Conservation (phyloP, 169 alveolate genomes). For the Plasmodium chabaudi region DNA sequence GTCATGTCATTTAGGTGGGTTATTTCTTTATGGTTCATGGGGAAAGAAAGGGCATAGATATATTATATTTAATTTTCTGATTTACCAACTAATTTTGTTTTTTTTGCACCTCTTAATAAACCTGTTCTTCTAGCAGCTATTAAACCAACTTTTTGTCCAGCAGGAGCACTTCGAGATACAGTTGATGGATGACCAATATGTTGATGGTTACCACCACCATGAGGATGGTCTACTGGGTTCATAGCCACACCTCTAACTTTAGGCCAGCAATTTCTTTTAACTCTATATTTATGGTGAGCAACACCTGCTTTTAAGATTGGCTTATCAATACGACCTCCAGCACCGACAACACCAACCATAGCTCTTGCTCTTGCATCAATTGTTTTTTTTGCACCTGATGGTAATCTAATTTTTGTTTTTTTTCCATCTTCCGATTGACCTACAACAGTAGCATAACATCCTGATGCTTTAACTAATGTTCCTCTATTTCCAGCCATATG, state of each 20-base stretch:
- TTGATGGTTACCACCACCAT: conserved; percentile 99
- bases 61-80: conserved; percentile 33
- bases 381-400: conserved; percentile 98
- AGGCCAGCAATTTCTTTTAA: conserved; percentile 99
- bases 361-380: conserved; percentile 95
- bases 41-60: background rate
- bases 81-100: conserved; percentile 84
- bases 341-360: conserved; percentile 98
- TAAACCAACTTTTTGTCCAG: conserved; percentile 99
- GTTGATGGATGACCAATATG: conserved; percentile 99
- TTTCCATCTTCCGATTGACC: conserved; percentile 98
- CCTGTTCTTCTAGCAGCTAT: conserved; percentile 99
- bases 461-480: conserved; percentile 98
- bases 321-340: conserved; percentile 99
- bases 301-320: conserved; percentile 99
- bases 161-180: conserved; percentile 97
- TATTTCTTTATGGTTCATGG: too few species aligned
- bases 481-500: conserved; percentile 99
- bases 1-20: too few species aligned
- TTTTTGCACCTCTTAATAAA: conserved; percentile 97
- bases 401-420: conserved; percentile 97
- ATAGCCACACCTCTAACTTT: conserved; percentile 99
- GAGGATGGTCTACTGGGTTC: conserved; percentile 99
- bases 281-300: conserved; percentile 97
- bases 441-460: conserved; percentile 96